Base-by-base conservation (phyloP, 2,329 filamentous ascomycete species). In the Dryadomyces quercivorus region DNA sequence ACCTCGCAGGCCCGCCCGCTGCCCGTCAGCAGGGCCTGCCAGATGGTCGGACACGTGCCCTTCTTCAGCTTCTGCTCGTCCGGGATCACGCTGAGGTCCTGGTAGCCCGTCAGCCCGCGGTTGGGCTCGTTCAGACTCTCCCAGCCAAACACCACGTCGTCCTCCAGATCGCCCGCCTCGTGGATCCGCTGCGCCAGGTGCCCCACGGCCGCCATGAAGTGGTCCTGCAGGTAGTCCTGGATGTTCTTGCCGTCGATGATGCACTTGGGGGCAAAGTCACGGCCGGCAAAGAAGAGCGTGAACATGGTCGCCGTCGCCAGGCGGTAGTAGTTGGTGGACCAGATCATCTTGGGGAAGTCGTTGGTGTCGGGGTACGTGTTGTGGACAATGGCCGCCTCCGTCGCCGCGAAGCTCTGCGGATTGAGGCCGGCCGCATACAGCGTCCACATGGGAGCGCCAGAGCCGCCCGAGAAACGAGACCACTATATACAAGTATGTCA, bases 91-190 rank as follows among this genome's bases (percentile, higher is more conserved):
- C 84, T 86, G 51, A 98, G 75, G 65, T 97, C 90, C 57, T 83
- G 78, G 64, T 88, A 85, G 13, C 91, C 91, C 50, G 94, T 81
- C 65, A 96, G 75, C 22, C 94, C 92, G 64, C 87, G 81, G 67
- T 94, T 93, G 1, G 93, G 93, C 69, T 98, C 93, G 64, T 98
- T 98, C 69, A 97, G 75, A 63, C 84, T 95, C 72, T 98, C 93
- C 87, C 92, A 98, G 2, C 93, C 93, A 61, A 97, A 85, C 6
- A 98, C 83, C 34, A 93, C 82, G 21, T 91, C 84, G 59, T 93
- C 80, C 64, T 94, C 86, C 13, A 98, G 74, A 65, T 90, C 91
- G 0, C 89, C 91, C 1, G 93, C 91, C 62, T 97, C 90, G 56
- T 89, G 83, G 60, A 98, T 94, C 56, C 86, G 80, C 65, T 80